These are phyloP conservation scores for Eucalyptus tenuipes DNA, from an alignment of 345 rosid species.

Conservation along the genomic window DNA sequence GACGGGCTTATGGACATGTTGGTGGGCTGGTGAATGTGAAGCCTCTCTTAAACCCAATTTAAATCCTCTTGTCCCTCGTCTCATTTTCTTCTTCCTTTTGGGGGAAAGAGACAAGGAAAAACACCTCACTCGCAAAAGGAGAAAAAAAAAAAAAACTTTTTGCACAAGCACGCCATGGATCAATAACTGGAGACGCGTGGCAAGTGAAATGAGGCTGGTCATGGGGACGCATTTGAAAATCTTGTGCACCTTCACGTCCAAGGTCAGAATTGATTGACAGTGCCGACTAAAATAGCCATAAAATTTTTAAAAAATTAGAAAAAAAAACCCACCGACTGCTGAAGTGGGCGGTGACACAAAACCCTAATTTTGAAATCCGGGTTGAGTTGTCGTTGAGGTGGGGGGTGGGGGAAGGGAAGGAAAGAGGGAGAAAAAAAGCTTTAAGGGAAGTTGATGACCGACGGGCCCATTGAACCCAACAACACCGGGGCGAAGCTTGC, in stretches of 20 bases:
- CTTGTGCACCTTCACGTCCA: background rate
- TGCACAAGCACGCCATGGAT: background rate
- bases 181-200: background rate
- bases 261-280: background rate
- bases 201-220: background rate
- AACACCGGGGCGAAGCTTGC: background rate
- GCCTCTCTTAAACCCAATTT: background rate
- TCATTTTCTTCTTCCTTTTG: background rate
- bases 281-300: background rate
- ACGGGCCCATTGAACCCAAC: background rate
- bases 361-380: background rate
- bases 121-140: background rate
- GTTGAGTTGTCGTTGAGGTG: background rate
- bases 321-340: background rate
- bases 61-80: background rate
- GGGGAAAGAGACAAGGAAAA: background rate
- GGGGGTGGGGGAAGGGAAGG: background rate
- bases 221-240: background rate
- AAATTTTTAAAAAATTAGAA: rapidly evolving
- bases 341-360: background rate
- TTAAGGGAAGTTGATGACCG: background rate
- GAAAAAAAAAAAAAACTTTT: background rate
- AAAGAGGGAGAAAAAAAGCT: background rate
- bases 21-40: background rate
- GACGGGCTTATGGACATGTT: background rate